Conservation (phyloP, 345 rosid genomes). For the Triadica sebifera region DNA sequence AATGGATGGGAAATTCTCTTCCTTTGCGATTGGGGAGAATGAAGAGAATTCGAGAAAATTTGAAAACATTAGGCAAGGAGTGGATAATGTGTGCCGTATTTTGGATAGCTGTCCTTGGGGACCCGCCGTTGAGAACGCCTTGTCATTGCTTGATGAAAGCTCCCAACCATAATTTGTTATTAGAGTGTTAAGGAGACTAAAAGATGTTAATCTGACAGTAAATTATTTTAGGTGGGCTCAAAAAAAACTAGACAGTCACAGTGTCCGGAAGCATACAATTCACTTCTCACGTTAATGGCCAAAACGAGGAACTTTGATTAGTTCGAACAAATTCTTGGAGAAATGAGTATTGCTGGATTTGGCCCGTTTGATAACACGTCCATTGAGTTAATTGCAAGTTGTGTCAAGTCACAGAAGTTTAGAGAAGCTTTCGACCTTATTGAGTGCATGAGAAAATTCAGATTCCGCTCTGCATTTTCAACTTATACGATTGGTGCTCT, state of each 20-base stretch:
- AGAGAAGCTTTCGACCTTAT: conserved; percentile 72
- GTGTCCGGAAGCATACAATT: conserved; percentile 76
- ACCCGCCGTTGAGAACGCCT: conserved; percentile 52
- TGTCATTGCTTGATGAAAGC: conserved; percentile 47
- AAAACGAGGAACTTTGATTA: conserved; percentile 47
- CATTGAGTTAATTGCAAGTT: conserved; percentile 58
- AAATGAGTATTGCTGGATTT: conserved; percentile 86
- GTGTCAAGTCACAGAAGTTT: conserved; percentile 57
- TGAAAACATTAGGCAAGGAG: conserved; percentile 34
- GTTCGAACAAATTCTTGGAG: conserved; percentile 71
- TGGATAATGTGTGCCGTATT: conserved; percentile 53
- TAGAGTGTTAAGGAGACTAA: conserved; percentile 63
- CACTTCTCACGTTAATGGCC: conserved; percentile 72
- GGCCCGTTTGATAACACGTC: conserved; percentile 55
- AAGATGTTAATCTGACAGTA: conserved; percentile 57
- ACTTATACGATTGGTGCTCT: conserved; percentile 92
- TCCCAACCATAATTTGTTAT: conserved; percentile 59
- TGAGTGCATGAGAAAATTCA: conserved; percentile 84
- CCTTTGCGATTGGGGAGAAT: conserved; percentile 29
- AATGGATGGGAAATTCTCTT: conserved; percentile 22
- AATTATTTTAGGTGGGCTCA: conserved; percentile 76
- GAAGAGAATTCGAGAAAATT: conserved; percentile 35
- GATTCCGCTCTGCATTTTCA: conserved; percentile 84
- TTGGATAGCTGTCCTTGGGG: conserved; percentile 77
- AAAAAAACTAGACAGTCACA: conserved; percentile 53